These are phyloP conservation scores for Aureobasidium uvarum DNA, from an alignment of 2,329 filamentous ascomycete species.

Conservation along the genomic window DNA sequence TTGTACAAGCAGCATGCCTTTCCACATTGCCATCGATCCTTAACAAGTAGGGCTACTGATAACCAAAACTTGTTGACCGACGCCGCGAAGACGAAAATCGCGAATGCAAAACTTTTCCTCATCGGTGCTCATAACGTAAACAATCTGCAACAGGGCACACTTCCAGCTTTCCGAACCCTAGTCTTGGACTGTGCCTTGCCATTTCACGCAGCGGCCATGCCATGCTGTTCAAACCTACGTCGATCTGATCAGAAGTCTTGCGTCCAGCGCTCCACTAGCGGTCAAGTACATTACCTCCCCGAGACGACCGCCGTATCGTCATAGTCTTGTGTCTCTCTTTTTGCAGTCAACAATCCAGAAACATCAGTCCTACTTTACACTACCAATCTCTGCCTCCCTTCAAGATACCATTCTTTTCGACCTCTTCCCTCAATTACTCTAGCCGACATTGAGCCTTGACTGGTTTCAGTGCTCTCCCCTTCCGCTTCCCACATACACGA, in stretches of 20 bases:
- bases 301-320: constrained; percentile 1
- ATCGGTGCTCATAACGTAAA: constrained; percentile 1
- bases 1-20: neutral
- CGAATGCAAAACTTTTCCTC: neutral
- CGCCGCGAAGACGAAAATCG: neutral
- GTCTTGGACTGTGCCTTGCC: neutral
- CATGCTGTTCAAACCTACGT: constrained; percentile 15
- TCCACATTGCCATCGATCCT: neutral
- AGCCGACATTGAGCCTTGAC: neutral
- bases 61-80: neutral
- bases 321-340: constrained; percentile 3
- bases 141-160: neutral
- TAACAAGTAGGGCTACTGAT: neutral
- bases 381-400: neutral
- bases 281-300: constrained; percentile 5
- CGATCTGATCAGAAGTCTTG: constrained; percentile 3
- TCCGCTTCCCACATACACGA: neutral
- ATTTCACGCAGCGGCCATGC: neutral
- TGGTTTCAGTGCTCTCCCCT: neutral
- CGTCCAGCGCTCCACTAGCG: neutral
- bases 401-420: neutral
- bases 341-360: neutral
- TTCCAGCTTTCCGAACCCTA: neutral
- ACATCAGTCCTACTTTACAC: neutral
- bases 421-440: neutral